Percentiles rank a stretch among this genome's conserved stretches.
Evolutionary conservation across 805 yeast species (phyloP).

Genomic region (Candida sanyiensis): DNA sequence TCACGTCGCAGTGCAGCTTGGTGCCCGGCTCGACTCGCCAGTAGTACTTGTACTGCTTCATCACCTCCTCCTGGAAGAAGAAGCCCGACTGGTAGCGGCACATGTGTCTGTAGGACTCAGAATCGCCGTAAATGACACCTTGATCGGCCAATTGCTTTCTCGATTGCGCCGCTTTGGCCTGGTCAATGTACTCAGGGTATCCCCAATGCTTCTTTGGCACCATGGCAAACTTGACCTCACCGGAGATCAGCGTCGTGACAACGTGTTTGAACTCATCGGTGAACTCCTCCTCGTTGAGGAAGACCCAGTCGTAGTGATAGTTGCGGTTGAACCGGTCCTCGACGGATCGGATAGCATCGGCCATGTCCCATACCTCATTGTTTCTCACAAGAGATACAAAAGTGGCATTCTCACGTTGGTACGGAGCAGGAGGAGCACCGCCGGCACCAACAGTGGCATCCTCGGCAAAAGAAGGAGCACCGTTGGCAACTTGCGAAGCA

Average conservation of each 20-base stretch:
- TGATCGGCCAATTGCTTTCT: slow-evolving; percentile 90
- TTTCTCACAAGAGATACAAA: slow-evolving; percentile 79
- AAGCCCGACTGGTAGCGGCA: slow-evolving; percentile 89
- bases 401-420: slow-evolving; percentile 59
- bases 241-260: slow-evolving; percentile 66
- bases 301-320: slow-evolving; percentile 91
- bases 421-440: slow-evolving; percentile 6
- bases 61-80: slow-evolving; percentile 72
- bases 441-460: not conserved
- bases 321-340: slow-evolving; percentile 86
- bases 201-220: slow-evolving; percentile 88
- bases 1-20: slow-evolving; percentile 74
- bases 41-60: slow-evolving; percentile 77
- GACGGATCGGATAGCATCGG: slow-evolving; percentile 63
- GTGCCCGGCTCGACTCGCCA: slow-evolving; percentile 94
- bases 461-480: not conserved
- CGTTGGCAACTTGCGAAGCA: not conserved
- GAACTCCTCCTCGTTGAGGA: slow-evolving; percentile 83
- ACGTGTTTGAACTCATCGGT: slow-evolving; percentile 70
- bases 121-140: slow-evolving; percentile 61
- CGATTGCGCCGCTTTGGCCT: slow-evolving; percentile 58
- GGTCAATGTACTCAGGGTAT: slow-evolving; percentile 79
- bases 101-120: slow-evolving; percentile 79
- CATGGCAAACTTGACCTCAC: slow-evolving; percentile 68
- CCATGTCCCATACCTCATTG: slow-evolving; percentile 56